These are phyloP conservation scores for Eucalyptus sp. DNA, from an alignment of 345 rosid genomes.

Conservation along the genomic window DNA sequence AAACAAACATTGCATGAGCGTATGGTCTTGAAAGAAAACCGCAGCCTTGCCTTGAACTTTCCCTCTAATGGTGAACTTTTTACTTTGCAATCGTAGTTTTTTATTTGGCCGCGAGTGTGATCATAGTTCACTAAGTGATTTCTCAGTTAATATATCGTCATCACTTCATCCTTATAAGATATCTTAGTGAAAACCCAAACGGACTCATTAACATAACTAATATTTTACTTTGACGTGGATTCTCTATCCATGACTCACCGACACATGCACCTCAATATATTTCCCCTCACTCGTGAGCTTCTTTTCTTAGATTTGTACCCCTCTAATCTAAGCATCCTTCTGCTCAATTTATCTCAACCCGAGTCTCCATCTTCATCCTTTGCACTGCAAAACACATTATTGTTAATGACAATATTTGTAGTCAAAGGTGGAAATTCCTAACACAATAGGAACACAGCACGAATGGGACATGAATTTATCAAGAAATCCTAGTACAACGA, in stretches of 20 bases:
- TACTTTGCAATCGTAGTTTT: background rate
- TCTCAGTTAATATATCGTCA: background rate
- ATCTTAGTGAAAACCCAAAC: background rate
- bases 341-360: background rate
- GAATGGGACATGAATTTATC: background rate
- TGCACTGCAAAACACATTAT: background rate
- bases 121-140: background rate
- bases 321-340: background rate
- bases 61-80: background rate
- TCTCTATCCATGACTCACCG: background rate
- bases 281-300: background rate
- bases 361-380: background rate
- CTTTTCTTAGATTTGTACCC: background rate
- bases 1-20: background rate
- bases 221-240: background rate
- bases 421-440: background rate
- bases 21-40: background rate
- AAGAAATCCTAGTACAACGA: background rate
- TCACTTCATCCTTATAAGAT: background rate
- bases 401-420: background rate
- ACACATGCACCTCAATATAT: background rate
- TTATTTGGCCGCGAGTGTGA: background rate
- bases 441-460: background rate
- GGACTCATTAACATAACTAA: background rate
- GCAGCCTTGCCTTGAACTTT: background rate